Percentiles rank a stretch among this genome's conserved stretches.
Conservation (phyloP, 139 green algal genomes). For the Diplosphaera chodatii region DNA sequence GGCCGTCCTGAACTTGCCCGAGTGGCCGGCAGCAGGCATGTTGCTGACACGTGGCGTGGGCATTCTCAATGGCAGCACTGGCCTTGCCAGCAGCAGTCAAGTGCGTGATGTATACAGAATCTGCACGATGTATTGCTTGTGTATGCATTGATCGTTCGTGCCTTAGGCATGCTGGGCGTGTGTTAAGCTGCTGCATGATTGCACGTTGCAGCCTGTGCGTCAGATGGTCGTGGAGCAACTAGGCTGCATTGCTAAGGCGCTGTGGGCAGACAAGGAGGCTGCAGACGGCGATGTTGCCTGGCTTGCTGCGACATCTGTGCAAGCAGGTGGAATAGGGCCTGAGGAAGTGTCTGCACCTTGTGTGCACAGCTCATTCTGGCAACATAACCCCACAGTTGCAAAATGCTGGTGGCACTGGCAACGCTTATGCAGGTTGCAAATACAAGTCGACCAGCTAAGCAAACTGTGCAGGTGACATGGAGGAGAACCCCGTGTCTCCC, state of each 20-base stretch:
- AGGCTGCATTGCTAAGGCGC: constrained; percentile 31
- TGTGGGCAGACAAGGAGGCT: constrained; percentile 23
- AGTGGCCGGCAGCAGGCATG: constrained; percentile 62
- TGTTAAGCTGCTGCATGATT: no score
- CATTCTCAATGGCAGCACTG: constrained; percentile 29
- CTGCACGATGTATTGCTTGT: no score
- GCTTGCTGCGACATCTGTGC: constrained; percentile 11
- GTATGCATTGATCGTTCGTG: no score
- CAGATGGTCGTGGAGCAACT: constrained; percentile 55
- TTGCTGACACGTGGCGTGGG: constrained; percentile 55
- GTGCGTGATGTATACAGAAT: no score
- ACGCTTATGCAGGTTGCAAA: no score
- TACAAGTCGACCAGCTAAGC: no score
- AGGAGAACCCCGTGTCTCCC: neutral
- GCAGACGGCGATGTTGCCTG: constrained; percentile 10
- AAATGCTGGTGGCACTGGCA: no score
- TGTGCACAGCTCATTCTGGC: no score
- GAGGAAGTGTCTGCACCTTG: no score
- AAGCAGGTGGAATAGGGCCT: neutral
- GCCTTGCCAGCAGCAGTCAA: constrained; percentile 38
- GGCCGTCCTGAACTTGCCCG: constrained; percentile 35
- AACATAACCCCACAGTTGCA: no score
- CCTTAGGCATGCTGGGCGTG: no score
- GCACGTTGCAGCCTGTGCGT: constrained; percentile 27
- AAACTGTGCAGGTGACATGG: constrained; percentile 4